phyloP scores from a whole-genome alignment of 1,139 yeast species.

The Magnusiomyces starmeri region DNA sequence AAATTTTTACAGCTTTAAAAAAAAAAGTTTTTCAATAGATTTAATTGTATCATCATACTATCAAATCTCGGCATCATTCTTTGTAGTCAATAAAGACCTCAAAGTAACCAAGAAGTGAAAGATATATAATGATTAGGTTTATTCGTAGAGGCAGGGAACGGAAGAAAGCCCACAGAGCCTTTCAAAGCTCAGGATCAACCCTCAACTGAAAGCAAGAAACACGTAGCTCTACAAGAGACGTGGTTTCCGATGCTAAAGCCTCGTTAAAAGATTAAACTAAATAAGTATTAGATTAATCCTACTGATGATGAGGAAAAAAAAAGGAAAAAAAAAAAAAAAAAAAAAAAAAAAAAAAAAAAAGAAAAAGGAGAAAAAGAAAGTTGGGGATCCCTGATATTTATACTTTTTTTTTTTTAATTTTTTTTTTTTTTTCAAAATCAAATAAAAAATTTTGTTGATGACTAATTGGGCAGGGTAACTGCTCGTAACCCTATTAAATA shows the following conservation, averaged over 20 bases:
- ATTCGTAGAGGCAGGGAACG: constrained; percentile 7
- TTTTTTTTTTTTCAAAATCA: neutral
- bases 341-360: neutral
- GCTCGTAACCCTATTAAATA: too few species aligned
- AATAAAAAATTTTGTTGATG: neutral
- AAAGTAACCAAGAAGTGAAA: neutral
- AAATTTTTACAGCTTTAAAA: neutral
- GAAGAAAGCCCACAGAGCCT: constrained; percentile 5
- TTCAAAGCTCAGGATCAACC: constrained; percentile 5
- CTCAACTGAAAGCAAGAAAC: constrained; percentile 8
- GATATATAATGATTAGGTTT: neutral
- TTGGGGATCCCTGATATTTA: neutral
- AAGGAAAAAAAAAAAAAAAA: neutral
- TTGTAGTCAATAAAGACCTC: neutral
- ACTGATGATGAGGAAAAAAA: constrained; percentile 7
- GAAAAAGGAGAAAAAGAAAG: neutral
- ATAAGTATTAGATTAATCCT: neutral
- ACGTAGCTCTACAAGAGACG: constrained; percentile 6
- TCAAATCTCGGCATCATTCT: neutral
- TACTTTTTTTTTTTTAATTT: neutral
- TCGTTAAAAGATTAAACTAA: constrained; percentile 4
- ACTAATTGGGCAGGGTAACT: too few species aligned
- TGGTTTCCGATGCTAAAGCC: constrained; percentile 3
- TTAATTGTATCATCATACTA: neutral
- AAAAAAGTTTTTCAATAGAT: neutral